phyloP scores from a whole-genome alignment of 768 basidiomycete species.

The Suillus bovinus region DNA sequence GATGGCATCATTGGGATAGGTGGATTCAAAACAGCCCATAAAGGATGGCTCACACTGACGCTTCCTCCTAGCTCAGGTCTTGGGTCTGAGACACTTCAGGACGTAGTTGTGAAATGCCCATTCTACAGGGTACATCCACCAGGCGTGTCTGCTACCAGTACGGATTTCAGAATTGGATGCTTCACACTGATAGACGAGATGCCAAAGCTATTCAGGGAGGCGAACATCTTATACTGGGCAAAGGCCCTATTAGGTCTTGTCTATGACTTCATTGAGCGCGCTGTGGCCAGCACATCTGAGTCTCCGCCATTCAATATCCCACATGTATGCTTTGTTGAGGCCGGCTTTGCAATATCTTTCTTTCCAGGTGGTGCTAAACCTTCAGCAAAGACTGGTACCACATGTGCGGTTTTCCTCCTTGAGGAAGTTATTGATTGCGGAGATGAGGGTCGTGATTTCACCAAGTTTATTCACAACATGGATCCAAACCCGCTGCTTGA shows the following conservation, averaged over 20 bases:
- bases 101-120: slow-evolving; percentile 4
- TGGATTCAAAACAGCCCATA: slow-evolving; percentile 6
- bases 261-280: slow-evolving; percentile 10
- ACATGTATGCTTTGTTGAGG: slow-evolving; percentile 11
- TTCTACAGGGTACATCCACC: neutral
- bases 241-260: no score
- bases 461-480: slow-evolving; percentile 16
- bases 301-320: slow-evolving; percentile 13
- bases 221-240: slow-evolving; percentile 16
- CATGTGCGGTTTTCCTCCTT: slow-evolving; percentile 5
- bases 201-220: slow-evolving; percentile 12
- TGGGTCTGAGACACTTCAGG: neutral
- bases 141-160: neutral
- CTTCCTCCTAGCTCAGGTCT: neutral
- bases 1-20: slow-evolving; percentile 4
- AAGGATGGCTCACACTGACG: neutral
- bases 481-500: neutral
- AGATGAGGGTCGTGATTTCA: no score
- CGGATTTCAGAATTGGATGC: neutral
- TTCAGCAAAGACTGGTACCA: neutral
- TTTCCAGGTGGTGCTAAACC: neutral
- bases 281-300: neutral
- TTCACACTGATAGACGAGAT: slow-evolving; percentile 2
- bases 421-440: slow-evolving; percentile 12
- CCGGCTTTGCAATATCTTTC: slow-evolving; percentile 7